Percentiles rank a stretch among this genome's conserved stretches.
These are phyloP conservation scores for Bathelium albidoporum DNA, from an alignment of 495 filamentous ascomycete genomes.

Conservation along the genomic window DNA sequence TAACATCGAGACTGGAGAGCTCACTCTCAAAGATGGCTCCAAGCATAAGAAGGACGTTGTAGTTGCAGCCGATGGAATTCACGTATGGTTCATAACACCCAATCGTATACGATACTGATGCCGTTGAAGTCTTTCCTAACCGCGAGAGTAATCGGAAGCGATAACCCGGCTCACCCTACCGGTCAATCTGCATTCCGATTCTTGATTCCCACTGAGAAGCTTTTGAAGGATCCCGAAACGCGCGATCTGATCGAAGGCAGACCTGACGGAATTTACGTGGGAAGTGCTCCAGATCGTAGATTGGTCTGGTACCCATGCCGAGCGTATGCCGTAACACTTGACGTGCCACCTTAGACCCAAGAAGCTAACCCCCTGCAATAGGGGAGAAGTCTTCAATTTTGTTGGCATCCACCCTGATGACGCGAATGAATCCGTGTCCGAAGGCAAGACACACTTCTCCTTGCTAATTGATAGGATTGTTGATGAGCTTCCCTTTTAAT, in stretches of 20 bases:
- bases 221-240: constrained; percentile 29
- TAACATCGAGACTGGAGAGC: constrained; percentile 32
- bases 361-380: constrained; percentile 13
- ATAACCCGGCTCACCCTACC: neutral
- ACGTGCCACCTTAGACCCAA: neutral
- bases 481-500: neutral
- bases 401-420: constrained; percentile 34
- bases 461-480: neutral
- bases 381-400: constrained; percentile 36
- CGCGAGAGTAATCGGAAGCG: neutral
- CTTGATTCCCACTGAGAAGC: constrained; percentile 32
- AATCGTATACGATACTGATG: neutral
- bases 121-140: neutral
- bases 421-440: neutral
- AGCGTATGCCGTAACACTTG: constrained; percentile 10
- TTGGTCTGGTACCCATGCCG: constrained; percentile 40
- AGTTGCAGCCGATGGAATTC: constrained; percentile 43
- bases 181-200: constrained; percentile 39
- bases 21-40: constrained; percentile 30
- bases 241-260: constrained; percentile 22
- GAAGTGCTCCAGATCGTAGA: constrained; percentile 24
- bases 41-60: constrained; percentile 35
- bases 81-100: constrained; percentile 19
- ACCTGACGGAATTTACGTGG: constrained; percentile 24
- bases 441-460: neutral